Percentiles rank a stretch among this genome's conserved stretches.
These are phyloP conservation scores for Echium plantagineum DNA, from an alignment of 257 asterid genomes.

Conservation along the genomic window DNA sequence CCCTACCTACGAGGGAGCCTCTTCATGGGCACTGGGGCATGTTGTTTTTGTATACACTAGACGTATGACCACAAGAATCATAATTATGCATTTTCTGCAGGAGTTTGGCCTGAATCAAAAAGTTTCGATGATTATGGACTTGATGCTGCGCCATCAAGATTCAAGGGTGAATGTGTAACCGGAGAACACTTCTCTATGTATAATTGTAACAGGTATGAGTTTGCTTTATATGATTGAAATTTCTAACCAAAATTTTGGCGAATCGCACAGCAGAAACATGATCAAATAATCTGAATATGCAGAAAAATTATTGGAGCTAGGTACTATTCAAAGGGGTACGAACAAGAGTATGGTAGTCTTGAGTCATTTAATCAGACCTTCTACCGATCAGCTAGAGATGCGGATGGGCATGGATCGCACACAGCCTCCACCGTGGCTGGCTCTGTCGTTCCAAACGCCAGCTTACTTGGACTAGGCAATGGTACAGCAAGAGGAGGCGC, in stretches of 20 bases:
- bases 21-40: no score
- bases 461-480: conserved; percentile 45
- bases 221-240: no score
- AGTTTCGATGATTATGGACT: conserved; percentile 41
- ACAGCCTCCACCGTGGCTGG: conserved; percentile 65
- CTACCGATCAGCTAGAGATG: conserved; percentile 51
- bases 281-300: conserved; percentile 10
- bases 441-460: conserved; percentile 31
- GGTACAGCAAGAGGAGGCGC: conserved; percentile 77
- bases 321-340: conserved; percentile 32
- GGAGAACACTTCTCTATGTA: not conserved
- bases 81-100: conserved; percentile 13
- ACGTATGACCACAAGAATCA: not conserved
- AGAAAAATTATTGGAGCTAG: conserved; percentile 57
- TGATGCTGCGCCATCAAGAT: not conserved
- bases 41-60: not conserved
- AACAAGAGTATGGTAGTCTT: conserved; percentile 30
- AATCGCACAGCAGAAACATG: not conserved
- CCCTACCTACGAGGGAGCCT: no score
- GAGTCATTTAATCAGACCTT: conserved; percentile 28
- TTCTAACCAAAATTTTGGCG: no score
- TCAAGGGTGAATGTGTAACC: not conserved
- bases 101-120: conserved; percentile 51
- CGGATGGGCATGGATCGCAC: conserved; percentile 66
- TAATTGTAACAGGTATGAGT: not conserved